phyloP scores from a whole-genome alignment of 192 early-diverging fungal species.

The Linnemannia schmuckeri region DNA sequence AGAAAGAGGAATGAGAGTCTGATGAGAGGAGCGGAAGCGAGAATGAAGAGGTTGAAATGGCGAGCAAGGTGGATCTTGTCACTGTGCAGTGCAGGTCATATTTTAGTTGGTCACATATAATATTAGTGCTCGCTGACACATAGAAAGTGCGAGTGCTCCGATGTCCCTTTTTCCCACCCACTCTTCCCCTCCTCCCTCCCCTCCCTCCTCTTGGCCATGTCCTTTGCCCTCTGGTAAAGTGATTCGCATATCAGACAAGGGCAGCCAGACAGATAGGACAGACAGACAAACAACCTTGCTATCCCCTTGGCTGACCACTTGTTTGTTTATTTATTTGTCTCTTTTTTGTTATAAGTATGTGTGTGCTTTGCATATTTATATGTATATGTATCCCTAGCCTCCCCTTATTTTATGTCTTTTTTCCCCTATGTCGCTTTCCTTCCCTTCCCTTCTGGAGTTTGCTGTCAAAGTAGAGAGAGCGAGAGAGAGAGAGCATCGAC shows the following conservation, averaged over 20 bases:
- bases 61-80: slow-evolving; percentile 1
- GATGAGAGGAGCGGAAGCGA: neutral
- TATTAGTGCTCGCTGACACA: neutral
- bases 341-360: too few relatives aligned
- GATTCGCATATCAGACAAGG: too few relatives aligned
- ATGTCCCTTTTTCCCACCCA: neutral
- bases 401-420: slow-evolving; percentile 18
- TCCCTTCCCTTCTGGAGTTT: neutral
- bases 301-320: too few relatives aligned
- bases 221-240: too few relatives aligned
- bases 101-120: neutral
- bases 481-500: too few relatives aligned
- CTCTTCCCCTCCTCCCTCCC: neutral
- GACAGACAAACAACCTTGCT: too few relatives aligned
- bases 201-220: too few relatives aligned
- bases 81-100: neutral
- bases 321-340: too few relatives aligned
- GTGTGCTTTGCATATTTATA: neutral
- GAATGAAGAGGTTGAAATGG: neutral
- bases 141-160: neutral
- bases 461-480: neutral
- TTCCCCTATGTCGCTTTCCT: neutral
- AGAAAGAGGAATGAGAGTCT: neutral
- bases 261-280: too few relatives aligned
- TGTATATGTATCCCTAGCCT: neutral